Base-by-base conservation (phyloP, 169 alveolate genomes). In the Plasmodium berghei region DNA sequence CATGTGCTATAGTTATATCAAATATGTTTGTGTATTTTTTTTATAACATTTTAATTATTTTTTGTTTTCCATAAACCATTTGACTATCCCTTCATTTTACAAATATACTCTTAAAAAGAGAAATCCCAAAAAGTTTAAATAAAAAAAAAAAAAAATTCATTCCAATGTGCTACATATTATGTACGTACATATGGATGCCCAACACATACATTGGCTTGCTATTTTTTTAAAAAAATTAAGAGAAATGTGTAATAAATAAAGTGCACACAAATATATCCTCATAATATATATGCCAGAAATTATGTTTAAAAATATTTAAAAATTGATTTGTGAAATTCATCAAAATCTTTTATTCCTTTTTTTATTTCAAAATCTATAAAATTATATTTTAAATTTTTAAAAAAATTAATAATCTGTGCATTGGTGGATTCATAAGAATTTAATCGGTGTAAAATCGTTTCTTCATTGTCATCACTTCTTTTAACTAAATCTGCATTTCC, bases 401-500 rank as follows among this genome's bases (percentile, higher is more conserved):
- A 77, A 52, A 77, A 77, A 49, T 77, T 28, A 49, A 77, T 42
- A 56, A 77, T 40, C 6, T 69, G 89, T 12, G 58, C n/a, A 58
- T 77, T 16, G 5, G 18, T 66, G 1, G 48, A 62, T 34, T 77
- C 73, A 46, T 77, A 77, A 14, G 89, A 48, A n/a, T 64, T 45
- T 45, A 77, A 40, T 26, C 89, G 34, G 46, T 77, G 77, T 18
- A 22, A 3, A 77, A 77, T 69, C 5, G 34, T 64, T 63, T 77
- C 77, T 22, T 64, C 64, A 52, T 20, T 64, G n/a, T 77, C 89
- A 48, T 77, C 89, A 49, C 69, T 64, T 69, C 89, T 77, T 45
- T 40, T 77, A 3, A 26, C 56, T 58, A 77, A 20, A 20, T 24
- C 28, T 52, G 89, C 70, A 9, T 77, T 49, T 3, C 89, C 89